A percentile compares a stretch with the other conserved stretches of the same genome.
Conservation (phyloP, 2,329 filamentous ascomycete species). For the Fusarium praegraminearum region DNA sequence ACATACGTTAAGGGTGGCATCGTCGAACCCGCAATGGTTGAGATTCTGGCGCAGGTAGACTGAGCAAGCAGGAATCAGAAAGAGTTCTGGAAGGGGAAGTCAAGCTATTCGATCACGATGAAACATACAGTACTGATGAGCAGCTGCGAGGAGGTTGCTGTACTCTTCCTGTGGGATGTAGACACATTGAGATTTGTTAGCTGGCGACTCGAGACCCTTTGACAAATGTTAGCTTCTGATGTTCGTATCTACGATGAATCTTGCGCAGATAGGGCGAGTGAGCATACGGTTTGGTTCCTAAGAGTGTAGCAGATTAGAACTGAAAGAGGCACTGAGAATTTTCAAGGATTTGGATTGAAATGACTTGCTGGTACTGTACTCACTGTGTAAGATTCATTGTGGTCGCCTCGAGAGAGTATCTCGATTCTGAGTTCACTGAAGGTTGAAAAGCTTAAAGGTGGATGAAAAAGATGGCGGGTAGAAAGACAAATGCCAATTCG, state of each 20-base stretch:
- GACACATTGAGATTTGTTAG: conserved; percentile 52
- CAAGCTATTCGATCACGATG: not conserved
- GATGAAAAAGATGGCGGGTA: not conserved
- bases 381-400: conserved; percentile 31
- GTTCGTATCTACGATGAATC: too few relatives aligned
- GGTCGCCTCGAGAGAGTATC: not conserved
- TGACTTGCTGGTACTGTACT: not conserved
- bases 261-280: not conserved
- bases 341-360: not conserved
- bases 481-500: not conserved
- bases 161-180: conserved; percentile 72
- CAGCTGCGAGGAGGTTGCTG: conserved; percentile 64
- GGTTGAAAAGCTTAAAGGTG: not conserved
- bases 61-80: conserved; percentile 20
- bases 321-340: not conserved
- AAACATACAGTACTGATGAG: conserved; percentile 67
- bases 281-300: conserved; percentile 31
- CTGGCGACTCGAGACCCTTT: conserved; percentile 10
- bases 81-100: not conserved
- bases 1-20: conserved; percentile 61
- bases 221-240: conserved; percentile 7
- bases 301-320: not conserved
- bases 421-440: not conserved
- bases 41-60: conserved; percentile 57
- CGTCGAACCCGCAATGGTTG: conserved; percentile 60